Conservation (phyloP, 495 filamentous ascomycete genomes). For the Aspergillus biplanus region DNA sequence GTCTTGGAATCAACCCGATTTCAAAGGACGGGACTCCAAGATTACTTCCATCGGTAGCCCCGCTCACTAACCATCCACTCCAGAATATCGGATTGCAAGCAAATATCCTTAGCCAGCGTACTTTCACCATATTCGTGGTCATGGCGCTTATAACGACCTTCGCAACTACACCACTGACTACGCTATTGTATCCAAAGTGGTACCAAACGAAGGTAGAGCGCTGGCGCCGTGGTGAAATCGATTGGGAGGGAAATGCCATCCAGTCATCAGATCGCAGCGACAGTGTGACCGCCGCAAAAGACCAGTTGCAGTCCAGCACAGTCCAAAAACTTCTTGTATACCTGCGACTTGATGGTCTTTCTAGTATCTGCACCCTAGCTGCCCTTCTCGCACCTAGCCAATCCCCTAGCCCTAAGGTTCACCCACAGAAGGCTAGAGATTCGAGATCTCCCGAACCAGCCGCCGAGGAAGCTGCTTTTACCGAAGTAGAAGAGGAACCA, state of each 20-base stretch:
- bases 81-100: slow-evolving; percentile 96
- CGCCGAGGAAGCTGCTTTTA: slow-evolving; percentile 32
- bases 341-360: slow-evolving; percentile 88
- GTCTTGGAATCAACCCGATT: neutral
- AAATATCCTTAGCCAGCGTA: slow-evolving; percentile 79
- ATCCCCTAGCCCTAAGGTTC: slow-evolving; percentile 45
- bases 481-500: slow-evolving; percentile 28
- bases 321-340: slow-evolving; percentile 61
- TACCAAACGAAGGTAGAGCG: slow-evolving; percentile 89
- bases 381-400: slow-evolving; percentile 60
- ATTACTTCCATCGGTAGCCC: neutral
- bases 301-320: slow-evolving; percentile 35
- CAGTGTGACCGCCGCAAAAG: slow-evolving; percentile 48
- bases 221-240: slow-evolving; percentile 91
- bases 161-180: slow-evolving; percentile 81
- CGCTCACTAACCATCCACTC: slow-evolving; percentile 26
- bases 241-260: slow-evolving; percentile 80
- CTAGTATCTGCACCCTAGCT: slow-evolving; percentile 83
- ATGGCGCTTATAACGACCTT: slow-evolving; percentile 96
- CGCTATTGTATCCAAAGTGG: slow-evolving; percentile 78
- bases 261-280: slow-evolving; percentile 41
- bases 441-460: slow-evolving; percentile 25
- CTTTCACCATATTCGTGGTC: slow-evolving; percentile 98
- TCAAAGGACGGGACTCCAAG: neutral
- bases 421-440: slow-evolving; percentile 46